Base-by-base conservation (phyloP, 1,284 basidiomycete genomes). In the Takashimella koratensis region DNA sequence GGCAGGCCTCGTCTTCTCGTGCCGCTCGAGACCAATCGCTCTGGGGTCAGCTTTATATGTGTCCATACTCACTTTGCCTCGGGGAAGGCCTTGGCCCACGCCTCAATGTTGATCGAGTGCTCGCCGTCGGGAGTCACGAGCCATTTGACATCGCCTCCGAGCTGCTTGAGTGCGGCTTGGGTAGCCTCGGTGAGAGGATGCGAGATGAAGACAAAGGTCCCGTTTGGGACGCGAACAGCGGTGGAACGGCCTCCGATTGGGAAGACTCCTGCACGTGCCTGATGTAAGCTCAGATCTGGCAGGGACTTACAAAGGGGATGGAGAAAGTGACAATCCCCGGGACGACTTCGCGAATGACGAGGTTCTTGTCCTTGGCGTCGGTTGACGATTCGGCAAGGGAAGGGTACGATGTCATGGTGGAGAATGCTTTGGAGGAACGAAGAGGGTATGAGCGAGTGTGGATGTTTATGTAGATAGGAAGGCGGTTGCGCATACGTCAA, bases 241-340 rank as follows among this genome's bases (percentile, higher is more conserved):
- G 89, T 95, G 1, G 87, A 87, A 43, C 90, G 79, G 21, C 89
- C 88, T 1, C 90, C 90, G 23, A 91, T 76, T 3, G 86, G 87
- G 27, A 90, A 61, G 10, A 87, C 30, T 10, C 84, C 83, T 54
- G 81, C 82, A n/a, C 87, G 82, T 13, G 82, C 56, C 70, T 71
- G 42, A 24, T 26, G 43, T 39, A 22, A 23, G 20, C 43, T 43
- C 2, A 24, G 43, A 36, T 25, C 16, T 27, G 11, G 26, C 45
- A 36, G 45, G 19, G 4, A 62, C 69, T 54, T 41, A 71, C 67
- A 50, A 77, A 77, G 2, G 76, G 76, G 19, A 67, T 54, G n/a
- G 68, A 71, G 58, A 77, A 77, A 39, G 71, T 75, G 40, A 75
- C 59, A 49, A 77, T 73, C 43, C 66, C 70, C 0, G 68, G 67